Base-by-base conservation (phyloP, 257 asterid species). In the Solanum etuberosum region DNA sequence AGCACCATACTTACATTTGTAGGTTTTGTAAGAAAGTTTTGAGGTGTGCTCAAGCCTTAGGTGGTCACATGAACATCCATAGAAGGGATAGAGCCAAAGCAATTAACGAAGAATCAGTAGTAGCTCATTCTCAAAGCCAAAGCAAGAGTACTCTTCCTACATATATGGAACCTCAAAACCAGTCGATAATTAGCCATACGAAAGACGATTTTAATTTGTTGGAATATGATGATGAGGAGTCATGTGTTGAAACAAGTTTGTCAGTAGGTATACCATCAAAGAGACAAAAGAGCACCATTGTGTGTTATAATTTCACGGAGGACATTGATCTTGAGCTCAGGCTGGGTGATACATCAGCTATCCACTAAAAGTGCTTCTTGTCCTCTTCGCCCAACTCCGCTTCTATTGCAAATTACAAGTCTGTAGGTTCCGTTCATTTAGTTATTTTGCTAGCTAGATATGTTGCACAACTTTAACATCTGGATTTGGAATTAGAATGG, bases 261-360 rank as follows among this genome's bases (percentile, higher is more conserved):
- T 35, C 82, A 21, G 48, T 20, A 72, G 31, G 48, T 7, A 10
- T 35, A 35, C 23, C 81, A 35, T 83, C 84, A 35, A 93, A 94
- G 90, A 90, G 92, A 83, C 86, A 54, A 6, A 92, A 87, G 71
- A 87, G 59, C 35, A 82, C 38, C 42, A 61, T 9, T 61, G 32
- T 48, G 59, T 48, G 23, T 48, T 48, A 48, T 48, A 16, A 48
- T 48, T 48, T 61, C 31, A 54, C 18, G 85, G 95, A 91, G 86
- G 93, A 92, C 23, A 90, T 95, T 43, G 98, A 95, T 93, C 97
- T 95, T 72, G 97, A 95, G 92, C 94, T 95, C 73, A 92, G 97
- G 93, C 91, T 95, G 71, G 97, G 98, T 48, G 86, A 89, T 67
- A 83, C 92, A 65, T 93, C 93, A 13, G 87, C 90, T 15, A 87